Evolutionary conservation across 2,329 filamentous ascomycete genomes (phyloP), one percentile per base, ranked within the genome.

Genomic region (Canariomyces notabilis): DNA sequence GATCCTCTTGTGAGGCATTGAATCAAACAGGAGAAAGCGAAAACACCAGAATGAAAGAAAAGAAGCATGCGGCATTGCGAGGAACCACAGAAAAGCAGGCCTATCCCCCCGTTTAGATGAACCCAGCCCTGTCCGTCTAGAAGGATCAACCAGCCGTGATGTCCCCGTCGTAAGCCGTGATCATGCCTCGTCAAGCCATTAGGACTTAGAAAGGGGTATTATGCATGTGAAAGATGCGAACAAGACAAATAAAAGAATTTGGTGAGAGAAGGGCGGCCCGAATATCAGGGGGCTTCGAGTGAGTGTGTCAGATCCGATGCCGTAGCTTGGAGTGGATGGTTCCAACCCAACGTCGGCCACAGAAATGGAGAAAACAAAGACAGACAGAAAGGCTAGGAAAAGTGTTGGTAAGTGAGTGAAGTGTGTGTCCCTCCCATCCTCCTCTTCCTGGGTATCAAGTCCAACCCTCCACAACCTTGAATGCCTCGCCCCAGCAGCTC

Each of bases 141-240:
- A 46, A 42, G 35, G 37, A 26, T 18, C 39, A 22, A 16, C 38
- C 37, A 44, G 44, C 50, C 48, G 34, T 53, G 38, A 42, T 44
- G 39, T 37, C 48, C 44, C 48, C 42, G 39, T 46, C 45, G 39
- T 37, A 20, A 46, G 46, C 44, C 51, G 31, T 52, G 42, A 41
- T 53, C 50, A 49, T 50, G 43, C 48, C 37, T 46, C 48, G 37
- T 50, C 48, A 37, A 32, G 35, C 41, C 48, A 40, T 50, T 26
- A 45, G 23, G 21, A 48, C 23, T n/a, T n/a, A 34, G 12, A 33
- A 42, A 22, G 23, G 32, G 43, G 35, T 46, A 50, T 46, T 46
- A 44, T 21, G 34, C 42, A 14, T n/a, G n/a, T n/a, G n/a, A n/a
- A n/a, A n/a, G n/a, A n/a, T n/a, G n/a, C n/a, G n/a, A n/a, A n/a